phyloP scores from a whole-genome alignment of 116 monocot genomes.

The Zostera marina region DNA sequence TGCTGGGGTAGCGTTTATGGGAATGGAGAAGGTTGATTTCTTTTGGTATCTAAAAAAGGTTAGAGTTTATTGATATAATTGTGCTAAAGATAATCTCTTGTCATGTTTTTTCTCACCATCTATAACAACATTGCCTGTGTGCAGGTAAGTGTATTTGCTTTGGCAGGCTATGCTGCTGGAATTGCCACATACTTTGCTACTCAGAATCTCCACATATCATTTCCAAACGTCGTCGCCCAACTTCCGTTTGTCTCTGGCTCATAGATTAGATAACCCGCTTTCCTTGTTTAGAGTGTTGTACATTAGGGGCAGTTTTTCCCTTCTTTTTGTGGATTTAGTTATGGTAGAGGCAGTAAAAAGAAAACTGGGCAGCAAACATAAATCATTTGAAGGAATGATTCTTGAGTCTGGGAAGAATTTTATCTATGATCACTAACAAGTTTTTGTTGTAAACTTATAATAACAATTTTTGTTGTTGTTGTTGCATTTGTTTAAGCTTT shows the following conservation, averaged over 20 bases:
- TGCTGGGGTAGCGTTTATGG: slow-evolving; percentile 98
- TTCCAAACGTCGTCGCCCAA: slow-evolving; percentile 47
- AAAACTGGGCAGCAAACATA: too few relatives aligned
- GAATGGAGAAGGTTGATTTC: slow-evolving; percentile 98
- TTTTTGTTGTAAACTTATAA: too few relatives aligned
- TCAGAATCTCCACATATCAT: slow-evolving; percentile 34
- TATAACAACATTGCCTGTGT: not conserved
- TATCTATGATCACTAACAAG: too few relatives aligned
- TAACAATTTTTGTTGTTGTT: too few relatives aligned
- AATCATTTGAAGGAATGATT: too few relatives aligned
- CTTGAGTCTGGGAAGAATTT: too few relatives aligned
- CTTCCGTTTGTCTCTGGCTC: slow-evolving; percentile 61
- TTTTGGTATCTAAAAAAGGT: slow-evolving; percentile 98
- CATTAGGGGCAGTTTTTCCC: not conserved
- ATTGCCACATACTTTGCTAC: slow-evolving; percentile 56
- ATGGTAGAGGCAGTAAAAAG: too few relatives aligned
- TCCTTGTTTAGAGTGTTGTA: not conserved
- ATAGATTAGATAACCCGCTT: slow-evolving; percentile 7
- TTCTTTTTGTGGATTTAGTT: not conserved
- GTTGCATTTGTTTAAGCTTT: too few relatives aligned
- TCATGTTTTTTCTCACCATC: not conserved
- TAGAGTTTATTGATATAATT: not conserved
- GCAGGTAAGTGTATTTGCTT: slow-evolving; percentile 95
- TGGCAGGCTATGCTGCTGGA: slow-evolving; percentile 88
- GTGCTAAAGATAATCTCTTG: not conserved